Base-by-base conservation (phyloP, 2,329 filamentous ascomycete species). In the Trichoderma lentiforme region DNA sequence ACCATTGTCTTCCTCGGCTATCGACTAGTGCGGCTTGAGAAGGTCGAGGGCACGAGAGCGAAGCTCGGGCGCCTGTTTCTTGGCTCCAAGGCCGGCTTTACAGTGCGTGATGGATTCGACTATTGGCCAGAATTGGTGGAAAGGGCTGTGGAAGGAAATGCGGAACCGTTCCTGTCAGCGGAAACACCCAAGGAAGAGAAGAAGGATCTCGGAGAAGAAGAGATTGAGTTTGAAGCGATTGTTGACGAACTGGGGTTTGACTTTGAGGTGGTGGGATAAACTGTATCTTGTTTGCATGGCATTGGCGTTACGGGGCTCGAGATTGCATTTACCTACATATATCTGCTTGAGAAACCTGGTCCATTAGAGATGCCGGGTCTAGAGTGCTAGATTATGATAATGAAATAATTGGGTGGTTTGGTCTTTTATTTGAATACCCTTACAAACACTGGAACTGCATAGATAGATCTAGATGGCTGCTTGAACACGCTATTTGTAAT, bases 11-110 rank as follows among this genome's bases (percentile, higher is more conserved):
- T 79, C 39, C 73, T 79, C 30, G 77, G 77, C 15, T 77, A 77
- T 73, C 61, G 77, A 2, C 76, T 74, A 39, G 74, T 79, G 6
- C 73, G 73, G 53, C 77, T 79, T 11, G 77, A 78, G 56, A 78
- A 78, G 73, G 76, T 78, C 21, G 71, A 72, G 39, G 77, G 77
- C 15, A 71, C 64, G 47, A 73, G 77, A 11, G 77, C 77, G 24
- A 78, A 65, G 73, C 74, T 75, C 5, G 78, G 77, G 2, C 70
- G 81, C 18, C 76, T 80, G 3, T 87, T 88, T 74, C 83, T 84
- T 51, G 86, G 86, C 12, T 85, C 87, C 75, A 82, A 76, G 70
- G 71, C 76, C 53, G 77, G 77, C 14, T 73, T 77, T n/a, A 73
- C 77, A 9, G 73, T 78, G 32, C 73, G 75, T 32, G 74, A 78